Conservation (phyloP, 345 rosid genomes). For the Gynandropsis gynandra region DNA sequence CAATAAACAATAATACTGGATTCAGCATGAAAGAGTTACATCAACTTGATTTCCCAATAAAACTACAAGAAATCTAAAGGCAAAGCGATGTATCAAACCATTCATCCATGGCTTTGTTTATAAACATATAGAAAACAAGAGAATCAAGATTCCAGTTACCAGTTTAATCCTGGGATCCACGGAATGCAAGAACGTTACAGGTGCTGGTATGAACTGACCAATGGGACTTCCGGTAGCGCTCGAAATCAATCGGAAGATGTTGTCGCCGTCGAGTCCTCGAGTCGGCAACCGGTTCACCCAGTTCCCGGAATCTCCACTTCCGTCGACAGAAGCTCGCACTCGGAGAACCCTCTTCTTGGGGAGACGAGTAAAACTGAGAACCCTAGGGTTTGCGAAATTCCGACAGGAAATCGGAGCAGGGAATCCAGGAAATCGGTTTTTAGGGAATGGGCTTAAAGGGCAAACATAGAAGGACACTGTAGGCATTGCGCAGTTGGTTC, state of each 20-base stretch:
- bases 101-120: neutral
- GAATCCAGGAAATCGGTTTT: conserved; percentile 16
- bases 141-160: conserved; percentile 32
- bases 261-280: conserved; percentile 56
- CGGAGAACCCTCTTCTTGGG: conserved; percentile 24
- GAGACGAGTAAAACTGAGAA: neutral
- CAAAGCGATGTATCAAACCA: conserved; percentile 1
- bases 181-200: conserved; percentile 71
- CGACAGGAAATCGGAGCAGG: conserved; percentile 1
- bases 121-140: neutral
- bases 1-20: conserved; percentile 22
- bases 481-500: conserved; percentile 22
- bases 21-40: too few species aligned
- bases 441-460: conserved; percentile 23
- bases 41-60: too few species aligned
- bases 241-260: conserved; percentile 61
- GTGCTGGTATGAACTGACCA: conserved; percentile 74
- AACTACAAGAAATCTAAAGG: too few species aligned
- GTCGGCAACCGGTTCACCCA: conserved; percentile 62
- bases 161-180: conserved; percentile 83
- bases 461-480: conserved; percentile 21
- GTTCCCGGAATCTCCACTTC: conserved; percentile 29
- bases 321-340: conserved; percentile 33
- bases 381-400: conserved; percentile 19
- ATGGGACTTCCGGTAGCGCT: conserved; percentile 83